A percentile compares a stretch with the other conserved stretches of the same genome.
Evolutionary conservation across 2,329 filamentous ascomycete species (phyloP).

Genomic region (Scolecobasidium constrictum): DNA sequence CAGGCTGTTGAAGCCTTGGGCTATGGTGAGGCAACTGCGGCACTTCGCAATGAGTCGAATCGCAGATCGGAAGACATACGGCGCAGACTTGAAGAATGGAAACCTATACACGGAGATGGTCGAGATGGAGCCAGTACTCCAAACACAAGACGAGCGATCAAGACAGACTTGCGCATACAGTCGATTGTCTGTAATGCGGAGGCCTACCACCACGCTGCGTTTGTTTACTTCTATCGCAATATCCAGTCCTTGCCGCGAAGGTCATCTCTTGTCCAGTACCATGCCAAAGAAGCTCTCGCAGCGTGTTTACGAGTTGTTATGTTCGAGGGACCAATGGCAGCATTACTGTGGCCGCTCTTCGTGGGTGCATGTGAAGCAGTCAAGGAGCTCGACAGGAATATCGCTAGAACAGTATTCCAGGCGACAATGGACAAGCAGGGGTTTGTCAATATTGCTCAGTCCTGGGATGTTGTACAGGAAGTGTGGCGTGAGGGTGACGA

Average conservation of each 20-base stretch:
- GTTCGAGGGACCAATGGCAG: constrained; percentile 1
- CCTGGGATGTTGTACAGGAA: constrained; percentile 3
- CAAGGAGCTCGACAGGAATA: background rate
- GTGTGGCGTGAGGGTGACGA: constrained; percentile 3
- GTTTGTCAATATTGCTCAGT: background rate
- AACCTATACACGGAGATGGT: background rate
- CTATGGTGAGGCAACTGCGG: background rate
- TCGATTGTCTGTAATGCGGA: constrained; percentile 2
- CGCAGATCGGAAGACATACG: constrained; percentile 2
- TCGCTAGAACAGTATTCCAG: background rate
- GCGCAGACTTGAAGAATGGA: background rate
- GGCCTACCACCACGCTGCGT: constrained; percentile 3
- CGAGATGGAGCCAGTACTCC: background rate
- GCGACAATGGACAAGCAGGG: constrained; percentile 1
- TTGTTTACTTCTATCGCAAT: constrained; percentile 2
- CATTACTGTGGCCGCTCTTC: constrained; percentile 1
- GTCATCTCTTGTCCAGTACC: constrained; percentile 2
- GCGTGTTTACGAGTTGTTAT: constrained; percentile 2
- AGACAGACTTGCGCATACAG: constrained; percentile 1
- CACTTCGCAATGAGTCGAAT: background rate
- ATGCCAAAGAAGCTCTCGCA: background rate
- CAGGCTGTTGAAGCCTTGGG: background rate
- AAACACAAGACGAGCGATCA: background rate
- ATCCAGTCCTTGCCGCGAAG: background rate
- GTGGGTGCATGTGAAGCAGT: constrained; percentile 3